These are phyloP conservation scores for Ophiocordyceps camponoti-leonardi DNA, from an alignment of 2,329 filamentous ascomycete species.

Conservation along the genomic window DNA sequence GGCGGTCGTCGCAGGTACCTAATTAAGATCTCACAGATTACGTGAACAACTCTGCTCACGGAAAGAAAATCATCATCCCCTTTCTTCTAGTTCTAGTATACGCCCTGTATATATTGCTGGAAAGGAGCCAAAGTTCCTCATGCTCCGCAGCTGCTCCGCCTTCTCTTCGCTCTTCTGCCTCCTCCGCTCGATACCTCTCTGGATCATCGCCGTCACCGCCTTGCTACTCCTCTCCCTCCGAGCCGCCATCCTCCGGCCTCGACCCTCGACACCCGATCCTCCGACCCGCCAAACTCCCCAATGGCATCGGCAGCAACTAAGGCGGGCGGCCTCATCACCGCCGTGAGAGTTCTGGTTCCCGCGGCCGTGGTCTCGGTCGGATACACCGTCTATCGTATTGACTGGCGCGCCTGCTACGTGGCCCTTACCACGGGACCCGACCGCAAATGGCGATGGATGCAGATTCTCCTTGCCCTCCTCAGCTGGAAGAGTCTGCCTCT, in stretches of 20 bases:
- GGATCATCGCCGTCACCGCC: neutral
- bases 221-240: neutral
- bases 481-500: conserved; percentile 64
- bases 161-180: neutral
- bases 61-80: no score
- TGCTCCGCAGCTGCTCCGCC: neutral
- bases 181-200: neutral
- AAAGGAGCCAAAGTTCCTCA: neutral
- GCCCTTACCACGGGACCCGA: conserved; percentile 37
- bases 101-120: no score
- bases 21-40: no score
- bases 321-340: conserved; percentile 14
- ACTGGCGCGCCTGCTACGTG: conserved; percentile 20
- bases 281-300: neutral
- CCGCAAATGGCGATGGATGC: conserved; percentile 31
- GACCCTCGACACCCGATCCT: no score
- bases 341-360: conserved; percentile 23
- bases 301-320: conserved; percentile 16
- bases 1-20: no score
- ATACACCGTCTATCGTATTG: conserved; percentile 27
- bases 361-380: conserved; percentile 22
- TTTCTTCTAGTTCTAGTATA: no score
- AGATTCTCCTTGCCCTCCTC: conserved; percentile 36
- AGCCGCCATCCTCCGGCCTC: neutral
- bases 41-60: no score